Percentiles rank a stretch among this genome's conserved stretches.
These are phyloP conservation scores for Myxozyma lipomycoides DNA, from an alignment of 805 yeast genomes.

Conservation along the genomic window DNA sequence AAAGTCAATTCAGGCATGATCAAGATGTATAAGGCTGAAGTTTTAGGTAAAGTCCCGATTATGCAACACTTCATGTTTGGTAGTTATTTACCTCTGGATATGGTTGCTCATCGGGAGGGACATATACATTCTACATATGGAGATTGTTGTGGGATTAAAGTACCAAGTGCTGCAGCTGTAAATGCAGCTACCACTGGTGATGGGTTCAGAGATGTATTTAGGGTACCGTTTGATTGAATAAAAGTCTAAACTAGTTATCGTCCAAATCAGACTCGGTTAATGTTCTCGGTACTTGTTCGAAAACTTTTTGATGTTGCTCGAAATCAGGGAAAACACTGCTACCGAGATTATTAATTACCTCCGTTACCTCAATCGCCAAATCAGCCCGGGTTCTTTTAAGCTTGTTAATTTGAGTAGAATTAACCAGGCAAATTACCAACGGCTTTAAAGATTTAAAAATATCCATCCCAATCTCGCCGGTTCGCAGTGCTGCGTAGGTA, in stretches of 20 bases:
- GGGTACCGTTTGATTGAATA: constrained; percentile 27
- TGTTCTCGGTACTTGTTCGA: neutral
- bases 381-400: constrained; percentile 59
- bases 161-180: constrained; percentile 95
- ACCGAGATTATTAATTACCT: constrained; percentile 72
- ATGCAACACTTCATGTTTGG: constrained; percentile 94
- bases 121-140: constrained; percentile 71
- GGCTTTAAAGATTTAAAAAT: constrained; percentile 79
- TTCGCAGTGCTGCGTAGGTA: constrained; percentile 83
- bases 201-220: constrained; percentile 10
- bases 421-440: constrained; percentile 46
- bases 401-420: constrained; percentile 42
- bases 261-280: neutral
- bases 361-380: constrained; percentile 71
- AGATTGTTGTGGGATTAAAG: constrained; percentile 94
- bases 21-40: constrained; percentile 95
- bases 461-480: constrained; percentile 94
- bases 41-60: constrained; percentile 81
- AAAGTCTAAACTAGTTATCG: neutral
- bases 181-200: constrained; percentile 31
- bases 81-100: constrained; percentile 28
- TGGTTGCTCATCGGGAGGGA: constrained; percentile 32
- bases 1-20: constrained; percentile 92
- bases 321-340: constrained; percentile 86
- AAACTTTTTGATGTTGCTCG: constrained; percentile 36